phyloP scores from a whole-genome alignment of 345 rosid species.

The Passiflora organensis region DNA sequence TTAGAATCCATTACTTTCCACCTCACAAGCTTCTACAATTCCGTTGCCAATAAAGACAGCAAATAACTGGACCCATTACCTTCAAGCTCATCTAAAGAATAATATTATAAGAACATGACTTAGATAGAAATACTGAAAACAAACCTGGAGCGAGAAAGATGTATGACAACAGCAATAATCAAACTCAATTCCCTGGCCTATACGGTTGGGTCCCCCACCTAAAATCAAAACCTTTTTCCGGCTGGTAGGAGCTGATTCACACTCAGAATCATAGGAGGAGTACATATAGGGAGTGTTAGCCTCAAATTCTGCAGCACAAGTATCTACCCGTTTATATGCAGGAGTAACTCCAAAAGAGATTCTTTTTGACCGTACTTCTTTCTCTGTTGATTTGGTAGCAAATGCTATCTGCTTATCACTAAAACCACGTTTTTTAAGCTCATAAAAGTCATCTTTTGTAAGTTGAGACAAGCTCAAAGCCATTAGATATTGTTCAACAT shows the following conservation, averaged over 20 bases:
- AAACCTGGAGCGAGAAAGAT: conserved; percentile 91
- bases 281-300: conserved; percentile 96
- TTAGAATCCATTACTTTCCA: no score
- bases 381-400: conserved; percentile 81
- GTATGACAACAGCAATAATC: conserved; percentile 99
- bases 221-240: conserved; percentile 85
- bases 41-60: no score
- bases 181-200: conserved; percentile 96
- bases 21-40: no score
- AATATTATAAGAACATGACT: not conserved
- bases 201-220: conserved; percentile 98
- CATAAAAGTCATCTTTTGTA: conserved; percentile 74
- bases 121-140: conserved; percentile 9
- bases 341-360: conserved; percentile 72
- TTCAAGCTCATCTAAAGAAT: no score
- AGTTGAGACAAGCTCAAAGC: conserved; percentile 47
- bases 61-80: no score
- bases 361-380: conserved; percentile 65
- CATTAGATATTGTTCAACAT: conserved; percentile 82
- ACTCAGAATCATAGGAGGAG: conserved; percentile 88
- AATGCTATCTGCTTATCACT: conserved; percentile 95
- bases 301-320: conserved; percentile 99
- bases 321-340: conserved; percentile 86
- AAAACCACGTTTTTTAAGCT: conserved; percentile 78
- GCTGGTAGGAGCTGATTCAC: conserved; percentile 81